These are phyloP conservation scores for Cornus florida DNA, from an alignment of 148 eudicot species.

Conservation along the genomic window DNA sequence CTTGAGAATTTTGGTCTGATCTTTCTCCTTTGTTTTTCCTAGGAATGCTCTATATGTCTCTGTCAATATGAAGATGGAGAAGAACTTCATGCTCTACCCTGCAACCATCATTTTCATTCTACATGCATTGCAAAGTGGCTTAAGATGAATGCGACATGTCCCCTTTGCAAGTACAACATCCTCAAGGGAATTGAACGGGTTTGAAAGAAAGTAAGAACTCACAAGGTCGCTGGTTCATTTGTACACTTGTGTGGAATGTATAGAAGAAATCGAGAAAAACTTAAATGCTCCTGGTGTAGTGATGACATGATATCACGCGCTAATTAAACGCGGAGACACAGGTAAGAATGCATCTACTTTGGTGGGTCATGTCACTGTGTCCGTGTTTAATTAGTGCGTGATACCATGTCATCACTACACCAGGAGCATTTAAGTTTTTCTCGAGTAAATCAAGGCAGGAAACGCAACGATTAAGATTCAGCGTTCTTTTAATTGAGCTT, in stretches of 20 bases:
- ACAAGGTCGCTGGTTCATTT: neutral
- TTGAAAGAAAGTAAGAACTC: constrained; percentile 14
- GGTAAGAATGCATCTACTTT: too few species aligned
- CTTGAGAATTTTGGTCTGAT: too few species aligned
- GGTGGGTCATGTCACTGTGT: too few species aligned
- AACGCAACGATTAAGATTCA: constrained; percentile 5
- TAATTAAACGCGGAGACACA: too few species aligned
- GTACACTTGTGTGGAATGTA: constrained; percentile 6
- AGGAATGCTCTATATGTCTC: constrained; percentile 97
- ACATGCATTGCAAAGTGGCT: constrained; percentile 93
- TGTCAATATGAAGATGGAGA: constrained; percentile 73
- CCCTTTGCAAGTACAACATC: constrained; percentile 95
- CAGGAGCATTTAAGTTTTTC: too few species aligned
- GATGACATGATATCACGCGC: too few species aligned
- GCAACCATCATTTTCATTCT: constrained; percentile 87
- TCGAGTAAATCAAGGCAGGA: neutral
- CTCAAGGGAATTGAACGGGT: constrained; percentile 77
- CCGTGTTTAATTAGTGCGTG: too few species aligned
- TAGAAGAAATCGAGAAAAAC: neutral
- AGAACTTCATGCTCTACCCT: constrained; percentile 82
- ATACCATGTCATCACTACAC: too few species aligned
- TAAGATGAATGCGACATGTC: constrained; percentile 95
- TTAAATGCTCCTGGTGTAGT: too few species aligned
- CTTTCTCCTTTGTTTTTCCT: constrained; percentile 3
- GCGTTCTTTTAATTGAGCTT: constrained; percentile 3